Percentiles rank a stretch among this genome's conserved stretches.
Conservation (phyloP, 176 grass and related monocot genomes). For the Cocos nucifera region DNA sequence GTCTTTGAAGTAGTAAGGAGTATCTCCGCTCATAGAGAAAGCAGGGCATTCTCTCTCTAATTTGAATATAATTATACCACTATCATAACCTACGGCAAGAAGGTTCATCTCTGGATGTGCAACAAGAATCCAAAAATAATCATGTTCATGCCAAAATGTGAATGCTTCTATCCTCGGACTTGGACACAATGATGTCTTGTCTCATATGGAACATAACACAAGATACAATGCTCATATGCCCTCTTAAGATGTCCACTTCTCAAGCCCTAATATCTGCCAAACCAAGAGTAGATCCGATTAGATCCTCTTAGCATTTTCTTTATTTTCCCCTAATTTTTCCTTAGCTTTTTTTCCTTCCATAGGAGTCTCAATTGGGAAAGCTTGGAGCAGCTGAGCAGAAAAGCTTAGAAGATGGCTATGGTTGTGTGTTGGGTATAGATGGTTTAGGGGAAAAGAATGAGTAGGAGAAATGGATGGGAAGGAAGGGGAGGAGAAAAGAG, state of each 20-base stretch:
- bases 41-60: conserved; percentile 81
- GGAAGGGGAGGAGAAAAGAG: no score
- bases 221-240: conserved; percentile 92
- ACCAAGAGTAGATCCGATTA: no score
- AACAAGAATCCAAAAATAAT: conserved; percentile 89
- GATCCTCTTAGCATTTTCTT: no score
- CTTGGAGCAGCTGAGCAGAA: no score
- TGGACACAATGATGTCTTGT: conserved; percentile 88
- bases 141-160: conserved; percentile 76
- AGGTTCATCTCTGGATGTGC: conserved; percentile 92
- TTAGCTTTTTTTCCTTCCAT: no score
- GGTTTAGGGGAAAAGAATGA: no score
- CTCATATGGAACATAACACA: conserved; percentile 85
- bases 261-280: conserved; percentile 79
- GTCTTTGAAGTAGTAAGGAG: conserved; percentile 79
- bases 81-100: conserved; percentile 90
- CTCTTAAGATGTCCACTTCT: conserved; percentile 86
- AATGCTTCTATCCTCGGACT: conserved; percentile 95
- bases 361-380: no score
- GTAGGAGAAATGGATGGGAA: no score
- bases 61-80: conserved; percentile 92
- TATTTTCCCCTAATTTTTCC: no score
- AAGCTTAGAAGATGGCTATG: no score
- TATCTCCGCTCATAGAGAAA: conserved; percentile 58
- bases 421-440: no score